Conservation (phyloP, 495 filamentous ascomycete species). For the Lophium mytilinum region DNA sequence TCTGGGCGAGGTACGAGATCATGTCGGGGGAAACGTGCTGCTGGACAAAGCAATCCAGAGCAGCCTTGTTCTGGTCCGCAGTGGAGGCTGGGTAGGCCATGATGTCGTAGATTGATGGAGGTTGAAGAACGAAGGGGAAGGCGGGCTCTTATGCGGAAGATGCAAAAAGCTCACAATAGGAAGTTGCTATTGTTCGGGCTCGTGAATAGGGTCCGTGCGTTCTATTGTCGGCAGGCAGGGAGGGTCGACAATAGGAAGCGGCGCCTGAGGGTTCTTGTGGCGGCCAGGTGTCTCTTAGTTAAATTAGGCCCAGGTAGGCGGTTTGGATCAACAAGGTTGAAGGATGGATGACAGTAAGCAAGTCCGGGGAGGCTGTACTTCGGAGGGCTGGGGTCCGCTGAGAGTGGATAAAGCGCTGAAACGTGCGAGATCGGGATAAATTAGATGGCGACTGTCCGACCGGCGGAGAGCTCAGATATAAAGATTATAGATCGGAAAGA, state of each 20-base stretch:
- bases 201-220: not conserved
- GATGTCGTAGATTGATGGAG: constrained; percentile 7
- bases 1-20: constrained; percentile 75
- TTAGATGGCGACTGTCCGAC: constrained; percentile 18
- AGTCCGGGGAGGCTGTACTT: constrained; percentile 14
- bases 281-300: not conserved
- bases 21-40: constrained; percentile 72
- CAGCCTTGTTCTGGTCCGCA: constrained; percentile 58
- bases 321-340: constrained; percentile 15
- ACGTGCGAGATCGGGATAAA: constrained; percentile 4
- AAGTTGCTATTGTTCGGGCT: not conserved
- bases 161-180: not conserved
- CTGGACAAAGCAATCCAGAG: constrained; percentile 84
- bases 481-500: constrained; percentile 11
- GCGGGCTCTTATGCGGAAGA: not conserved
- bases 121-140: not conserved
- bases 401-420: constrained; percentile 7
- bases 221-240: not conserved
- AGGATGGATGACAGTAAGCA: not conserved
- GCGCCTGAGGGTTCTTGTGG: no score
- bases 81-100: constrained; percentile 37
- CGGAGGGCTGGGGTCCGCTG: constrained; percentile 7
- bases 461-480: constrained; percentile 21
- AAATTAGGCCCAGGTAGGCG: constrained; percentile 25
- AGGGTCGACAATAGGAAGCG: no score